Conservation (phyloP, 192 early-diverging fungal genomes). For the Backusella morwellensis region DNA sequence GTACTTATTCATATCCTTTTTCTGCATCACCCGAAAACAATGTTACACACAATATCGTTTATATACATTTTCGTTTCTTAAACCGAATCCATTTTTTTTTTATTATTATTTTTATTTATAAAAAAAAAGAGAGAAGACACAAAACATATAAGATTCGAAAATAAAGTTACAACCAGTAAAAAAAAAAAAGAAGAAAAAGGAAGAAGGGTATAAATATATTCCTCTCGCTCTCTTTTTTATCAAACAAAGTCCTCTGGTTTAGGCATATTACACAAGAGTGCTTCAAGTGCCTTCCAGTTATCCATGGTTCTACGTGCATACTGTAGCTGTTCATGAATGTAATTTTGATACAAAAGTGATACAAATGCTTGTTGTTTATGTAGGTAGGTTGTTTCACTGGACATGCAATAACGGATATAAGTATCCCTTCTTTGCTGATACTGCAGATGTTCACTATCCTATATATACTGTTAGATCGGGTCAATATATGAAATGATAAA, state of each 20-base stretch:
- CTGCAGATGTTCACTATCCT: constrained; percentile 54
- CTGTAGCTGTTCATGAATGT: constrained; percentile 57
- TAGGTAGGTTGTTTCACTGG: constrained; percentile 54
- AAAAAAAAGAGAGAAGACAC: no score
- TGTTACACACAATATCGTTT: neutral
- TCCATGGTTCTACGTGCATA: constrained; percentile 49
- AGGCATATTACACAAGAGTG: constrained; percentile 47
- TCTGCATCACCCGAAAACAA: neutral
- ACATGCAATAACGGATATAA: constrained; percentile 50
- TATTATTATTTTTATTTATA: neutral
- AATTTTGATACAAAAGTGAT: constrained; percentile 58
- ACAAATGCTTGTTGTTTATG: constrained; percentile 63
- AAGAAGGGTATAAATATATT: neutral
- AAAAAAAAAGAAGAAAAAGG: neutral
- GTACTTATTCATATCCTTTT: neutral
- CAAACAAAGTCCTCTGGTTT: constrained; percentile 37
- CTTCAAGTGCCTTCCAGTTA: constrained; percentile 53
- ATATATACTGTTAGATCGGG: neutral
- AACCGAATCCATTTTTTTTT: neutral
- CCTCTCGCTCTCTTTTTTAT: neutral
- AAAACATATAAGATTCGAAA: neutral
- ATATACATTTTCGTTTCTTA: neutral
- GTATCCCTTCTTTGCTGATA: constrained; percentile 45
- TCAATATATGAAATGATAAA: no score
- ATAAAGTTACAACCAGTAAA: neutral